Percentiles rank a stretch among this genome's conserved stretches.
These are phyloP conservation scores for Starmerella geochares DNA, from an alignment of 805 yeast genomes.

Conservation along the genomic window DNA sequence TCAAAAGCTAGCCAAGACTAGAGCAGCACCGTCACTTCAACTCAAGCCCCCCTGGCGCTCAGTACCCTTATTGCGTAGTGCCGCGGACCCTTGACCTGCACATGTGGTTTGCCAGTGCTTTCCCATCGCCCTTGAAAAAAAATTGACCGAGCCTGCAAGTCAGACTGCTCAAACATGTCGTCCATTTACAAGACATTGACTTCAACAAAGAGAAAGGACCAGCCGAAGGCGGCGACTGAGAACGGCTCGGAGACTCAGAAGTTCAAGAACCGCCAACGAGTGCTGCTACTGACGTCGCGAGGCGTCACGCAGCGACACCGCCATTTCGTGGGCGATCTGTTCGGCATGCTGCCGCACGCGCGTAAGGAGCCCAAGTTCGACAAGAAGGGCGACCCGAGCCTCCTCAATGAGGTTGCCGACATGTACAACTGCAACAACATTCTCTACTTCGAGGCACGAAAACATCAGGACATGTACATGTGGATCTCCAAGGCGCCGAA, in stretches of 20 bases:
- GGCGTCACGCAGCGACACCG: slow-evolving; percentile 93
- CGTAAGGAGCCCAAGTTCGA: slow-evolving; percentile 95
- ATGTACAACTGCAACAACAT: slow-evolving; percentile 93
- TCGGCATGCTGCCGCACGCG: slow-evolving; percentile 77
- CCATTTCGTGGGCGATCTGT: slow-evolving; percentile 75
- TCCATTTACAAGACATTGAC: slow-evolving; percentile 63
- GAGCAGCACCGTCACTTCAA: too few relatives aligned
- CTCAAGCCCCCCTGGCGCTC: too few relatives aligned
- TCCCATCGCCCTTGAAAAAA: neutral
- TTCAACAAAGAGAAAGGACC: slow-evolving; percentile 29
- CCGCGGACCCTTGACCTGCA: neutral
- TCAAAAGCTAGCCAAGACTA: too few relatives aligned
- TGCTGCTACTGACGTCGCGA: slow-evolving; percentile 80
- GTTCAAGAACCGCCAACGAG: slow-evolving; percentile 77
- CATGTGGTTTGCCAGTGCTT: too few relatives aligned
- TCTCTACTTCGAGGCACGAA: slow-evolving; percentile 88
- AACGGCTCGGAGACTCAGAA: slow-evolving; percentile 5
- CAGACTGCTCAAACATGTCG: slow-evolving; percentile 40
- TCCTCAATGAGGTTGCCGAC: slow-evolving; percentile 91
- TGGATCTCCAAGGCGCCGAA: slow-evolving; percentile 96
- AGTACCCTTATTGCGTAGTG: neutral
- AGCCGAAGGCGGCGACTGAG: slow-evolving; percentile 1
- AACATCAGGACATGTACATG: slow-evolving; percentile 86
- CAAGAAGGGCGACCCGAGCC: slow-evolving; percentile 76
- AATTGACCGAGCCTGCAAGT: neutral